Evolutionary conservation across 441 rosid genomes (phyloP).

Genomic region (Erodium texanum): DNA sequence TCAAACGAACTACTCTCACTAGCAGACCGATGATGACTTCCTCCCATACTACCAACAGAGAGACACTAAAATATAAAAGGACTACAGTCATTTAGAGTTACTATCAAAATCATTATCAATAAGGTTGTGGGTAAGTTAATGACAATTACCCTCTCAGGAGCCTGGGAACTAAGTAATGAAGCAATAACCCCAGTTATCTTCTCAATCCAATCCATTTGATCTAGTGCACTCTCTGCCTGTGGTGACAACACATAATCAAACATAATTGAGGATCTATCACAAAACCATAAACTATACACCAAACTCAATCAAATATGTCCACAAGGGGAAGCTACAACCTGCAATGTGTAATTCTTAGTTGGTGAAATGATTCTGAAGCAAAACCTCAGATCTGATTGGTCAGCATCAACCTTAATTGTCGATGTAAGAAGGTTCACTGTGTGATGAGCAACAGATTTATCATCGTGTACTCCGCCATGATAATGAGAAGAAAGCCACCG

Average conservation of each 20-base stretch:
- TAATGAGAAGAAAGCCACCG: constrained; percentile 90
- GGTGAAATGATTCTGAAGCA: constrained; percentile 99
- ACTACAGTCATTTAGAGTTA: constrained; percentile 22
- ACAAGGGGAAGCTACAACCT: constrained; percentile 45
- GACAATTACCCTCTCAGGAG: constrained; percentile 74
- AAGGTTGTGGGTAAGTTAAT: constrained; percentile 11
- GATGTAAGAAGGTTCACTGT: constrained; percentile 99
- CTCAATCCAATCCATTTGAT: constrained; percentile 99
- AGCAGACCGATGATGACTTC: constrained; percentile 93
- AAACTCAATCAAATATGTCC: too few relatives aligned
- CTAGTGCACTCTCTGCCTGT: constrained; percentile 99
- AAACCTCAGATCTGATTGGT: constrained; percentile 94
- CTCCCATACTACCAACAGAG: constrained; percentile 74
- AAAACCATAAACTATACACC: constrained; percentile 1
- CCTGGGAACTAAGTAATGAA: constrained; percentile 92
- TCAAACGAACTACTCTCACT: constrained; percentile 99
- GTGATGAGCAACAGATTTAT: constrained; percentile 97
- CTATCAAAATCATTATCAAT: constrained; percentile 11
- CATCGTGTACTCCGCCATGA: constrained; percentile 95
- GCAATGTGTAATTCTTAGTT: constrained; percentile 89
- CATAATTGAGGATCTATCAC: constrained; percentile 28
- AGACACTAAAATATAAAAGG: constrained; percentile 52
- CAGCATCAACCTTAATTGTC: constrained; percentile 92
- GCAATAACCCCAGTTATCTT: constrained; percentile 99
- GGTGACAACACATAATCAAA: constrained; percentile 59